A percentile compares a stretch with the other conserved stretches of the same genome.
These are phyloP conservation scores for Prunus salicina DNA, from an alignment of 306 rosid species.

Conservation along the genomic window DNA sequence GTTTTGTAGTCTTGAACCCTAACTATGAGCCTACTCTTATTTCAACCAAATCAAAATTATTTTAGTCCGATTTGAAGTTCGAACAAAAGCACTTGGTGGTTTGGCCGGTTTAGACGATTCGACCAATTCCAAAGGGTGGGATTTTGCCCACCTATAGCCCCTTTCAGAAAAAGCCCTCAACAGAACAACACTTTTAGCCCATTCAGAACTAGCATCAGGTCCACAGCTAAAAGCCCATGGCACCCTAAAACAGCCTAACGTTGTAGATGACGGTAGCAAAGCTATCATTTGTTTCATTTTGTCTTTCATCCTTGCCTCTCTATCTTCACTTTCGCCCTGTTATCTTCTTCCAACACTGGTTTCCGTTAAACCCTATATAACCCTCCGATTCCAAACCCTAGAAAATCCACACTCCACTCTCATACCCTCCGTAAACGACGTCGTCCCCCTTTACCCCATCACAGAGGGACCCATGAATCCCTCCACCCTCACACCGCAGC, in stretches of 20 bases:
- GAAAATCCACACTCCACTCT: background rate
- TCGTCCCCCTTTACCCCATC: conserved; percentile 13
- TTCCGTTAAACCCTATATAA: conserved; percentile 56
- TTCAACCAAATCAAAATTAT: too few species aligned
- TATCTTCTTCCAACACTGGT: background rate
- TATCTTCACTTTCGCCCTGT: conserved; percentile 12
- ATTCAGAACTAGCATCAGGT: background rate
- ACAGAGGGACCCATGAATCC: conserved; percentile 55
- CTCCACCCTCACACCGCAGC: conserved; percentile 44
- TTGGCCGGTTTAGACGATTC: too few species aligned
- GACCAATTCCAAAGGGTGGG: too few species aligned
- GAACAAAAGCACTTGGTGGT: too few species aligned
- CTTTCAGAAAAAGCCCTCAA: background rate
- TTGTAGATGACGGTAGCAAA: background rate
- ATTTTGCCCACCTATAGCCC: too few species aligned
- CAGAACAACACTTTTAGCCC: background rate
- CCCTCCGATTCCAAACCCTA: conserved; percentile 16
- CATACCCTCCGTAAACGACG: conserved; percentile 27
- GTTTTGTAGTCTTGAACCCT: too few species aligned
- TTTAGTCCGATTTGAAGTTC: too few species aligned
- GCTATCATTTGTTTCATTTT: background rate
- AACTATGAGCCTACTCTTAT: too few species aligned
- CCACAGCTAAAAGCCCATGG: background rate
- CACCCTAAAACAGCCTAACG: background rate
- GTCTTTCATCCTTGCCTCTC: background rate